A percentile compares a stretch with the other conserved stretches of the same genome.
phyloP scores from a whole-genome alignment of 192 early-diverging fungal species.

The Cetraspora pellucida region DNA sequence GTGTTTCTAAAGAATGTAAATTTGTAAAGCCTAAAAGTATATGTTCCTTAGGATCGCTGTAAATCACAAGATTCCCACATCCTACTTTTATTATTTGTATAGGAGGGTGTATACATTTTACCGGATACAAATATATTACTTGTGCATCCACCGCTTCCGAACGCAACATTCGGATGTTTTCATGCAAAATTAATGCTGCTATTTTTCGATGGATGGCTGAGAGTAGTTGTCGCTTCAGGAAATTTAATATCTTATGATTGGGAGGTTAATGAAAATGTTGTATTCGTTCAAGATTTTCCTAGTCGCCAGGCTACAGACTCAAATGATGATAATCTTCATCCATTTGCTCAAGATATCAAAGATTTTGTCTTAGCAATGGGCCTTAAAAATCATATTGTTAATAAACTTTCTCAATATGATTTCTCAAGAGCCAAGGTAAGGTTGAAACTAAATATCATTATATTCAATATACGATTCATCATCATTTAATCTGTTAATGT shows the following conservation, averaged over 20 bases:
- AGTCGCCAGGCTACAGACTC: neutral
- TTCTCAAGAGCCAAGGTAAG: slow-evolving; percentile 47
- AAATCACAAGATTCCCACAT: no score
- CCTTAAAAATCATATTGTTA: slow-evolving; percentile 48
- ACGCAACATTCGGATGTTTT: slow-evolving; percentile 48
- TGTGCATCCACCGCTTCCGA: slow-evolving; percentile 52
- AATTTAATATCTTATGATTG: slow-evolving; percentile 51
- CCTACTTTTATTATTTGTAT: no score
- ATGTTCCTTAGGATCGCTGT: no score
- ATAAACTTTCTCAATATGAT: slow-evolving; percentile 49
- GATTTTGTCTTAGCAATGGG: slow-evolving; percentile 48
- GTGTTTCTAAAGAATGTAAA: no score
- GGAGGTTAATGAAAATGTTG: slow-evolving; percentile 55
- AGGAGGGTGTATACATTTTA: slow-evolving; percentile 37
- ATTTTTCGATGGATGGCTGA: slow-evolving; percentile 50
- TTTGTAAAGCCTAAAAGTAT: no score
- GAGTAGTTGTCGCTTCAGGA: slow-evolving; percentile 52
- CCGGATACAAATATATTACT: slow-evolving; percentile 35
- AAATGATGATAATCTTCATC: slow-evolving; percentile 5
- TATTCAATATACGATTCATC: neutral
- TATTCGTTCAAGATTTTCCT: slow-evolving; percentile 65
- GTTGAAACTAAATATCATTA: neutral
- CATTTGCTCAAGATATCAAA: slow-evolving; percentile 46
- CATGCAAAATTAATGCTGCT: slow-evolving; percentile 66
- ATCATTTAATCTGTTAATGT: neutral